Conservation (phyloP, 1,139 yeast species). For the Scheffersomyces stambukii region DNA sequence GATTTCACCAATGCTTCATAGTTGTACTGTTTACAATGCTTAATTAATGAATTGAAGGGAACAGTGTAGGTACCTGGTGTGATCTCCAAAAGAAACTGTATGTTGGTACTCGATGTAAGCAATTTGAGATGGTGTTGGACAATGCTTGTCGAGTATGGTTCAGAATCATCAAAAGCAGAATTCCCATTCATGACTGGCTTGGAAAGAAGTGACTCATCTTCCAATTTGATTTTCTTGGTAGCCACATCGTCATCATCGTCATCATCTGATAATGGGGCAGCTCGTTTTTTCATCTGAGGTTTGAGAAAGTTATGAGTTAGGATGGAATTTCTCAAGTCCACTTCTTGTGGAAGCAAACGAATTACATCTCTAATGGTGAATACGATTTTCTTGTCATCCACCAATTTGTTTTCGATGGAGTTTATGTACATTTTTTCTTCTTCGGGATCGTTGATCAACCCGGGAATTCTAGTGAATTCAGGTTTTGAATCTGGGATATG, state of each 20-base stretch:
- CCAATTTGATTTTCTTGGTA: conserved; percentile 42
- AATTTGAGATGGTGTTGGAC: conserved; percentile 52
- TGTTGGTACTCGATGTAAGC: conserved; percentile 36
- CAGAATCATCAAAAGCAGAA: not conserved
- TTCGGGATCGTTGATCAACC: conserved; percentile 39
- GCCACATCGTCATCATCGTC: conserved; percentile 21
- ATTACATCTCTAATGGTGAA: conserved; percentile 55
- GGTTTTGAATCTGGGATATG: conserved; percentile 41
- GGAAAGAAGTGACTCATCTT: conserved; percentile 25
- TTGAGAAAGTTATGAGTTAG: conserved; percentile 31
- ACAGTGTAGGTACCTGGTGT: conserved; percentile 41
- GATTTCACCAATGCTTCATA: conserved; percentile 60
- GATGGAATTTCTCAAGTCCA: conserved; percentile 51
- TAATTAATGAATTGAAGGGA: conserved; percentile 39
- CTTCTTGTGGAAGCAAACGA: conserved; percentile 36
- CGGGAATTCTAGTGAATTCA: conserved; percentile 29
- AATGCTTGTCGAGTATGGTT: conserved; percentile 17
- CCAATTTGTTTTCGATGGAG: conserved; percentile 31
- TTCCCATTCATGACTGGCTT: conserved; percentile 10
- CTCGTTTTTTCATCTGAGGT: conserved; percentile 29
- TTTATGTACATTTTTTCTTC: conserved; percentile 26
- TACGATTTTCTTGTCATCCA: conserved; percentile 36
- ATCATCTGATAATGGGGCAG: too few relatives aligned
- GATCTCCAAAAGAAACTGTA: conserved; percentile 44
- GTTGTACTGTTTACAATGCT: conserved; percentile 47